These are phyloP conservation scores for Dendrobium nobile DNA, from an alignment of 106 monocot species.

Conservation along the genomic window DNA sequence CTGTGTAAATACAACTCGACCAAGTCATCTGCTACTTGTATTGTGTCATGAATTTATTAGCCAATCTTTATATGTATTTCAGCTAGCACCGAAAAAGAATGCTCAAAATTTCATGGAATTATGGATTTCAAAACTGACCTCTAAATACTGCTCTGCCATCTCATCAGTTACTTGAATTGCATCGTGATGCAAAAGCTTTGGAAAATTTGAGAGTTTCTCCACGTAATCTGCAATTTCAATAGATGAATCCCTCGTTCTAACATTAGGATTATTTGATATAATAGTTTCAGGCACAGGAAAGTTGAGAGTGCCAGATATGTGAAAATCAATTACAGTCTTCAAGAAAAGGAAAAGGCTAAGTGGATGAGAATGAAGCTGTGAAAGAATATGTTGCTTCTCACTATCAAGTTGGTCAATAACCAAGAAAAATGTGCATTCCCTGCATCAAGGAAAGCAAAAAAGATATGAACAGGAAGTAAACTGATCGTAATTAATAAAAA, in stretches of 20 bases:
- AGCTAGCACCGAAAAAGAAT: background rate
- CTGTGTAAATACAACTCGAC: background rate
- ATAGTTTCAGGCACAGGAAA: slow-evolving; percentile 30
- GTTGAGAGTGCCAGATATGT: slow-evolving; percentile 66
- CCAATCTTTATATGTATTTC: background rate
- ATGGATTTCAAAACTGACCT: slow-evolving; percentile 31
- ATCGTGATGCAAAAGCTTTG: slow-evolving; percentile 51
- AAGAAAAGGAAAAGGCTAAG: slow-evolving; percentile 93
- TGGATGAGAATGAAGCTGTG: slow-evolving; percentile 59
- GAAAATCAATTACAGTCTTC: slow-evolving; percentile 72
- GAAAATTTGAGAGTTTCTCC: slow-evolving; percentile 54
- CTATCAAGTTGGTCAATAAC: slow-evolving; percentile 68
- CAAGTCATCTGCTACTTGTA: background rate
- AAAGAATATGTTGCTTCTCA: slow-evolving; percentile 58
- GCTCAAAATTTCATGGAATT: background rate
- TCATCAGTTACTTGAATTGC: slow-evolving; percentile 67
- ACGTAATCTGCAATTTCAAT: slow-evolving; percentile 44
- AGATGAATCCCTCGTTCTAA: slow-evolving; percentile 2
- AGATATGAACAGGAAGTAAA: slow-evolving; percentile 1
- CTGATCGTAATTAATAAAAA: background rate
- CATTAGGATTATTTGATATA: slow-evolving; percentile 11
- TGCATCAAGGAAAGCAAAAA: slow-evolving; percentile 23
- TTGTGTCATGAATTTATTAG: too few relatives aligned
- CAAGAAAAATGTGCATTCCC: slow-evolving; percentile 80
- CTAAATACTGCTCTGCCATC: slow-evolving; percentile 64